phyloP scores from a whole-genome alignment of 805 yeast species.

The Kodamaea kaohsiungensis region DNA sequence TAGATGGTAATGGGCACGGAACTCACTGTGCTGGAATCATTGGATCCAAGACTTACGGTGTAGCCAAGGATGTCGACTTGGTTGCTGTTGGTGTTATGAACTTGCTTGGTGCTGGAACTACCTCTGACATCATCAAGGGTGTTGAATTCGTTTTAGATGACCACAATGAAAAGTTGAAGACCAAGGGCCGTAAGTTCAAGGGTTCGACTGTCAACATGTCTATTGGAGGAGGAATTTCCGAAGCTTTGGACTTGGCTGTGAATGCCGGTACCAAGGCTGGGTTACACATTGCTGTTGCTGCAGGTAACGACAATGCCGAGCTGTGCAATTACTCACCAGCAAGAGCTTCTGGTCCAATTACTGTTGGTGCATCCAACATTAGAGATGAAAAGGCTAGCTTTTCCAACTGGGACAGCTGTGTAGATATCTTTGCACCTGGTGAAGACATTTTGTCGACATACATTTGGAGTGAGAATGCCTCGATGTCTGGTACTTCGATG shows the following conservation, averaged over 20 bases:
- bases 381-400: constrained; percentile 91
- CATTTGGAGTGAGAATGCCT: constrained; percentile 77
- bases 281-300: constrained; percentile 91
- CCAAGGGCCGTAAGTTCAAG: constrained; percentile 64
- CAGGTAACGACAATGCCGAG: constrained; percentile 92
- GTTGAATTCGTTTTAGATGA: constrained; percentile 47
- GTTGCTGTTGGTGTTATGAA: constrained; percentile 46
- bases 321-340: constrained; percentile 95
- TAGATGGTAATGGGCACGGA: constrained; percentile 86
- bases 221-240: constrained; percentile 89
- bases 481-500: constrained; percentile 95
- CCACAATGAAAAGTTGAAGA: constrained; percentile 40
- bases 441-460: constrained; percentile 82
- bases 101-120: constrained; percentile 39
- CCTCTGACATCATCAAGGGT: constrained; percentile 45
- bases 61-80: constrained; percentile 59
- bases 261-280: constrained; percentile 89
- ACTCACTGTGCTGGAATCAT: constrained; percentile 91
- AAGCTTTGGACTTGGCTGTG: constrained; percentile 83
- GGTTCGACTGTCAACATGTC: constrained; percentile 94
- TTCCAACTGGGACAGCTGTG: constrained; percentile 95
- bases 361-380: constrained; percentile 93
- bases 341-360: constrained; percentile 76
- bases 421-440: constrained; percentile 97
- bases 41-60: constrained; percentile 80